Evolutionary conservation across 305 asterid genomes (phyloP).

Genomic region (Salvia sclarea): DNA sequence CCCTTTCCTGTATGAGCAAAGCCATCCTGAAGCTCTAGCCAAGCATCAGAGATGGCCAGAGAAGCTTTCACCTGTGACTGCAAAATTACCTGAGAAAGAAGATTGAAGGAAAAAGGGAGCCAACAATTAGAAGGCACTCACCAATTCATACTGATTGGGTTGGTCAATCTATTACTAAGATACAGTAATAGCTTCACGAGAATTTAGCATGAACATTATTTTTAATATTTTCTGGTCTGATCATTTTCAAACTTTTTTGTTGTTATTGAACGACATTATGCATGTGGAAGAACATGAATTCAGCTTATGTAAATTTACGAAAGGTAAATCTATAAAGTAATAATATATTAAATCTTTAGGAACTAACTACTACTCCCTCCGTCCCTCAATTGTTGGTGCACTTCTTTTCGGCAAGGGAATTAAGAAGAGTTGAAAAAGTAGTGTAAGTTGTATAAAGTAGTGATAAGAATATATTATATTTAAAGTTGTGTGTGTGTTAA

Average conservation of each 20-base stretch:
- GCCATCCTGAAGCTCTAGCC: constrained; percentile 95
- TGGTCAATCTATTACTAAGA: constrained; percentile 1
- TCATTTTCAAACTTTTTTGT: background rate
- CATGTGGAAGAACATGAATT: background rate
- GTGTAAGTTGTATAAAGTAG: no score
- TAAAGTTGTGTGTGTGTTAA: no score
- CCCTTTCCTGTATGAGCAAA: constrained; percentile 74
- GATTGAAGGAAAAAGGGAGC: constrained; percentile 13
- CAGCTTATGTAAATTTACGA: background rate
- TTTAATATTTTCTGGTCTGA: background rate
- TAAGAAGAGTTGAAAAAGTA: no score
- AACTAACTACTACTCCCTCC: no score
- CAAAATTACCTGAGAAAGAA: constrained; percentile 64
- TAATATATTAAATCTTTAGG: background rate
- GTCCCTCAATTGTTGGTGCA: no score
- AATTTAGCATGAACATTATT: background rate
- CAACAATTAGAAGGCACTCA: constrained; percentile 22
- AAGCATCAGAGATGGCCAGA: constrained; percentile 73
- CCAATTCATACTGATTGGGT: constrained; percentile 4
- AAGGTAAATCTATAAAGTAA: background rate
- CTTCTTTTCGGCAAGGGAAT: no score
- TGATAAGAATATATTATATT: no score
- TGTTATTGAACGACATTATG: background rate
- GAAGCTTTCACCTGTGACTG: constrained; percentile 98
- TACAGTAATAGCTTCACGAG: background rate